Conservation (phyloP, 2,329 filamentous ascomycete species). For the Lithohypha guttulata region DNA sequence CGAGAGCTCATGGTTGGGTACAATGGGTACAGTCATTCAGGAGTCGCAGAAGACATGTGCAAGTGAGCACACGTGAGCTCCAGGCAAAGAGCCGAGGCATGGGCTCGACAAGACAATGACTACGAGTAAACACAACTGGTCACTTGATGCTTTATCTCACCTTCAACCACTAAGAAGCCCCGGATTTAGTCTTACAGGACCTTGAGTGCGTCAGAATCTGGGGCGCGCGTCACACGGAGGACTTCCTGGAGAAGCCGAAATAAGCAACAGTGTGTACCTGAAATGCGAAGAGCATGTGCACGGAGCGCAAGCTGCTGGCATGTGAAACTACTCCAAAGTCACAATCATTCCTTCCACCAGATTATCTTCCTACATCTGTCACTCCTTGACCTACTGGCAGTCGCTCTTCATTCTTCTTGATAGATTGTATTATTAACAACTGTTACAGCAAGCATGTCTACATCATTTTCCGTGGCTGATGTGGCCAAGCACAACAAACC, state of each 20-base stretch:
- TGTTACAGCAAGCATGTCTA: constrained; percentile 55
- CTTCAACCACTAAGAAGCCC: constrained; percentile 5
- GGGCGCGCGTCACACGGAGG: constrained; percentile 1
- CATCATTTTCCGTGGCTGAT: constrained; percentile 72
- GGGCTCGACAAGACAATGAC: no score
- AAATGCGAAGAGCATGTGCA: neutral
- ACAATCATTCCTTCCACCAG: neutral
- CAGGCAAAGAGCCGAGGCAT: no score
- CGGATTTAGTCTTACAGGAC: neutral
- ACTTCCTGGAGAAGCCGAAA: constrained; percentile 2
- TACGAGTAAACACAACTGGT: neutral
- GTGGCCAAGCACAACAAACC: constrained; percentile 87
- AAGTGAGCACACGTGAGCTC: no score
- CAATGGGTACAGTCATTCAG: no score
- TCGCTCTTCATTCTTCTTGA: neutral
- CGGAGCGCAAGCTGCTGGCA: constrained; percentile 4
- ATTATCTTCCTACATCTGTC: neutral
- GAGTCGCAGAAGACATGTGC: no score
- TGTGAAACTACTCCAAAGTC: constrained; percentile 4
- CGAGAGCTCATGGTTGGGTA: no score
- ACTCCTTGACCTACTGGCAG: neutral
- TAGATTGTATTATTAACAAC: constrained; percentile 7
- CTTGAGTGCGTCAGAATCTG: constrained; percentile 5
- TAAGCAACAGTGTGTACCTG: constrained; percentile 6
- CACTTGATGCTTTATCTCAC: neutral